Percentiles rank a stretch among this genome's conserved stretches.
Evolutionary conservation across 257 asterid genomes (phyloP).

Genomic region (Craterostigma plantagineum): DNA sequence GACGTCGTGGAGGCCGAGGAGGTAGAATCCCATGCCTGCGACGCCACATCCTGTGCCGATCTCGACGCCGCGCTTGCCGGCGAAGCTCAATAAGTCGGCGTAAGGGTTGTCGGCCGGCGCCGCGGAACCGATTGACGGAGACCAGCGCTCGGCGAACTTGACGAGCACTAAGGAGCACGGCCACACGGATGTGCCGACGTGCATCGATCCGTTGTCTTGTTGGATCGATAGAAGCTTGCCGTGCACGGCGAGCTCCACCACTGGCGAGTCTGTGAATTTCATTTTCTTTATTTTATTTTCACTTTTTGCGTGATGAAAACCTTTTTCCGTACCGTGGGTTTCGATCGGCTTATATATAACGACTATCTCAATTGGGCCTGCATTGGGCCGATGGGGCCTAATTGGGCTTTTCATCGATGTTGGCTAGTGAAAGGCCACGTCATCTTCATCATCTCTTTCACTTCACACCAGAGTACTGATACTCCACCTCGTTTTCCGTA

Average conservation of each 20-base stretch:
- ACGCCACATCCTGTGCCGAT: slow-evolving; percentile 90
- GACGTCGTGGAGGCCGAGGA: slow-evolving; percentile 60
- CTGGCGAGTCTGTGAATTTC: slow-evolving; percentile 89
- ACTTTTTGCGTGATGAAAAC: too few relatives aligned
- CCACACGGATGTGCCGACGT: slow-evolving; percentile 98
- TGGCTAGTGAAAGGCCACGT: too few relatives aligned
- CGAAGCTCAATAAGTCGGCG: slow-evolving; percentile 46
- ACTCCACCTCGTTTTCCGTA: too few relatives aligned
- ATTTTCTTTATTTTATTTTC: slow-evolving; percentile 17
- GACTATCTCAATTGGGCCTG: too few relatives aligned
- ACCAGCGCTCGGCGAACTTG: slow-evolving; percentile 96
- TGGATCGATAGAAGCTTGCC: slow-evolving; percentile 49
- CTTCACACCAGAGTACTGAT: too few relatives aligned
- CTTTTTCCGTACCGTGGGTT: too few relatives aligned
- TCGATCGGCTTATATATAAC: too few relatives aligned
- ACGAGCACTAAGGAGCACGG: slow-evolving; percentile 78
- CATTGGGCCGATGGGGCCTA: too few relatives aligned
- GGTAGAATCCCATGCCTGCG: slow-evolving; percentile 65
- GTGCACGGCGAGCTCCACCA: slow-evolving; percentile 45
- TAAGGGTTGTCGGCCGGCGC: slow-evolving; percentile 38
- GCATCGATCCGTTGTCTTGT: slow-evolving; percentile 93
- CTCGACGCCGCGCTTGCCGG: slow-evolving; percentile 60
- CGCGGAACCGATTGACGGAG: slow-evolving; percentile 20
- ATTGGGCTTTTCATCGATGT: too few relatives aligned
- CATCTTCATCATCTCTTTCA: too few relatives aligned